Base-by-base conservation (phyloP, 1,284 basidiomycete species). In the Coniferiporia weirii region DNA sequence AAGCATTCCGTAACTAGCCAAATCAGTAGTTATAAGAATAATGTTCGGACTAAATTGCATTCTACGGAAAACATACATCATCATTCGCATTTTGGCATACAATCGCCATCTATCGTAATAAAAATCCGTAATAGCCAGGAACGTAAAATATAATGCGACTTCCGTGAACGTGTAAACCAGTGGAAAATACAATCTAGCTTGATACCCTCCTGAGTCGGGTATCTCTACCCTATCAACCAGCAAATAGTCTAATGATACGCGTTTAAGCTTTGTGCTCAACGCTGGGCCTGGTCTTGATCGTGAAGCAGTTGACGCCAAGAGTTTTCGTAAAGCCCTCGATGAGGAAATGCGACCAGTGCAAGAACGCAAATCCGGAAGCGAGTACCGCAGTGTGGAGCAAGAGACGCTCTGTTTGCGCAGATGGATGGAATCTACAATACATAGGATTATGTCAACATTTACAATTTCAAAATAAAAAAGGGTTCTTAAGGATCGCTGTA, bases 231-330 rank as follows among this genome's bases (percentile, higher is more conserved):
- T 38, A 38, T 38, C 8, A 40, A 40, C 38, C 12, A 9, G 12
- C 38, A 10, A 10, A 3, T 15, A 15, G 15, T 40, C 38, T 40
- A 40, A 10, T 15, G 38, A 40, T 46, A 27, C 27, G 27, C 27
- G 27, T 19, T 55, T 46, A 58, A 22, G 45, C 57, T 32, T 58
- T 58, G 35, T 58, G 27, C 35, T 58, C 57, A 27, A 52, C 43
- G 34, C 52, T 34, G 35, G 52, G 12, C 46, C 48, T 59, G 13
- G 45, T 34, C 20, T 59, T 59, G 10, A 60, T 60, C 17, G 59
- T 63, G 49, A 66, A 61, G 43, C 64, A 66, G 17, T 60, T 56
- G 19, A 66, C 62, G 17, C 59, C 56, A 36, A 65, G 56, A 9
- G 63, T 52, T 35, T 52, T 48, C 34, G 56, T 60, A 51, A 65